These are phyloP conservation scores for Podospora australis DNA, from an alignment of 495 filamentous ascomycete genomes.

Conservation along the genomic window DNA sequence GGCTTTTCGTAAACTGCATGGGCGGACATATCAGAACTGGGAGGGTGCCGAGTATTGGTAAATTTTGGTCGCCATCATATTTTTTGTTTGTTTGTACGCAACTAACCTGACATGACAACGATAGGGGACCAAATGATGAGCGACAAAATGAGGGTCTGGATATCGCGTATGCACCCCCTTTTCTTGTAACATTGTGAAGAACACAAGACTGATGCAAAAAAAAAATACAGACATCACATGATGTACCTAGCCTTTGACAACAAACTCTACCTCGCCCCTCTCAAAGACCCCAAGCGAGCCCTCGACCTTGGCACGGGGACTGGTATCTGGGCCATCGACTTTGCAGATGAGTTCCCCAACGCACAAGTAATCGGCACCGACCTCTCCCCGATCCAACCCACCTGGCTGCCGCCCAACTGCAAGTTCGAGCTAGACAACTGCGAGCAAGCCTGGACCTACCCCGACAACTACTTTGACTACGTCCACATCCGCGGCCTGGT, in stretches of 20 bases:
- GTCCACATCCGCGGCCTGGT: slow-evolving; percentile 55
- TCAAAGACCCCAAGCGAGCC: slow-evolving; percentile 34
- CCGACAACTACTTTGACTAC: slow-evolving; percentile 52
- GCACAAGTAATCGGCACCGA: slow-evolving; percentile 59
- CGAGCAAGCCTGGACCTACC: slow-evolving; percentile 47
- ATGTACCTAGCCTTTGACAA: too few species aligned
- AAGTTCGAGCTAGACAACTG: slow-evolving; percentile 52
- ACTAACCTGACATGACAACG: too few species aligned
- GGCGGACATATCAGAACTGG: slow-evolving; percentile 1
- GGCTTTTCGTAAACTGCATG: slow-evolving; percentile 1
- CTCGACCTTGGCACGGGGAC: slow-evolving; percentile 60
- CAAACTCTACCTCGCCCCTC: not conserved
- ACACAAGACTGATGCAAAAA: too few species aligned
- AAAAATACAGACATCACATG: too few species aligned
- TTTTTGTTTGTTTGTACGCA: too few species aligned
- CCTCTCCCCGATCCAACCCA: slow-evolving; percentile 51
- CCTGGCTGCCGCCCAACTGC: slow-evolving; percentile 44
- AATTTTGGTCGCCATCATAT: too few species aligned
- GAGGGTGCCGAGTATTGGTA: not conserved
- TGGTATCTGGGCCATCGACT: slow-evolving; percentile 20
- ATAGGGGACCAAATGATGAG: slow-evolving; percentile 35
- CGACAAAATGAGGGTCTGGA: slow-evolving; percentile 34
- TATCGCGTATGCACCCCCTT: too few species aligned
- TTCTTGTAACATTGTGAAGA: too few species aligned
- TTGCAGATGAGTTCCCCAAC: slow-evolving; percentile 44